Evolutionary conservation across 2,329 filamentous ascomycete genomes (phyloP).

Genomic region (Penicillium sp.): DNA sequence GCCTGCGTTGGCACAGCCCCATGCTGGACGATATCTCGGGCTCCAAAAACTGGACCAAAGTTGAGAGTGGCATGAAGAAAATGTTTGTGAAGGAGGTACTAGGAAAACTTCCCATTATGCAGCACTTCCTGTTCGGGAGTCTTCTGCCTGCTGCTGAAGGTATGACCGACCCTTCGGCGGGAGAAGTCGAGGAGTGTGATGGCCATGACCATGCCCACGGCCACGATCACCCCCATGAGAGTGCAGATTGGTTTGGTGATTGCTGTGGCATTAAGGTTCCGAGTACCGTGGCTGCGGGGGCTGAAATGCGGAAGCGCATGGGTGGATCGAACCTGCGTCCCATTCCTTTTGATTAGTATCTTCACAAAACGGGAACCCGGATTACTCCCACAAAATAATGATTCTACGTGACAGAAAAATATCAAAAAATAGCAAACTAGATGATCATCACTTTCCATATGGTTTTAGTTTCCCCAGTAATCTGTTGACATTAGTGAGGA

Average conservation of each 20-base stretch:
- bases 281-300: constrained; percentile 84
- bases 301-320: constrained; percentile 77
- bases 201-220: constrained; percentile 61
- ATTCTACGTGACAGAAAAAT: neutral
- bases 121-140: constrained; percentile 93
- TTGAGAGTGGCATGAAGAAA: constrained; percentile 90
- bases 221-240: constrained; percentile 67
- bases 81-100: constrained; percentile 96
- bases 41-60: constrained; percentile 85
- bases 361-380: too few relatives aligned
- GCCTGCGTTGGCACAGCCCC: constrained; percentile 90
- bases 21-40: constrained; percentile 98
- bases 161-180: constrained; percentile 61
- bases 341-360: constrained; percentile 48
- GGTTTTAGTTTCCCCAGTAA: too few relatives aligned
- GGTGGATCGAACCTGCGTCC: constrained; percentile 64
- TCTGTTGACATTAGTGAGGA: too few relatives aligned
- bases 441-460: too few relatives aligned
- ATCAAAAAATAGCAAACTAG: too few relatives aligned
- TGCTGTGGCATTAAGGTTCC: constrained; percentile 98
- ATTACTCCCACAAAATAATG: neutral
- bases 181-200: constrained; percentile 49
- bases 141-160: constrained; percentile 75
- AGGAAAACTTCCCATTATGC: constrained; percentile 93
- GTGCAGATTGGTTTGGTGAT: constrained; percentile 72